Evolutionary conservation across 768 basidiomycete genomes (phyloP).

Genomic region (Mycena maculata): DNA sequence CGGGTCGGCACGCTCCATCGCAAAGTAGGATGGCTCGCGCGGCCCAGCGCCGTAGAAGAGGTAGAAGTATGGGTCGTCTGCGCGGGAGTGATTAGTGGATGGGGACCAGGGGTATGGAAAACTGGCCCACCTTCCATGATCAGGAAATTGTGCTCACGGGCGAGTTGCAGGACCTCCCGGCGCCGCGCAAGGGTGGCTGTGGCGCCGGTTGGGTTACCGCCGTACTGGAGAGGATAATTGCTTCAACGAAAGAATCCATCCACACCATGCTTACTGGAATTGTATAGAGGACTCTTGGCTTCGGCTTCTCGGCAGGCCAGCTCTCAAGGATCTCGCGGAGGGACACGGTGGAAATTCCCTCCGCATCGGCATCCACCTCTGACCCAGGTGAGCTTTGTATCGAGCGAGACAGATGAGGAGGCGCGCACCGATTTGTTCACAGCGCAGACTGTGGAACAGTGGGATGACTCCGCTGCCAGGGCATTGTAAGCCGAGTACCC

Average conservation of each 20-base stretch:
- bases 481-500: constrained; percentile 21
- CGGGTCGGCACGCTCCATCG: constrained; percentile 74
- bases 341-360: constrained; percentile 72
- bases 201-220: constrained; percentile 88
- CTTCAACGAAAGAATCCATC: not conserved
- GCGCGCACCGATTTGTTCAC: constrained; percentile 67
- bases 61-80: constrained; percentile 86
- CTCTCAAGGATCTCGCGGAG: constrained; percentile 74
- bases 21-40: constrained; percentile 84
- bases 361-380: constrained; percentile 84
- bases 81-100: constrained; percentile 9
- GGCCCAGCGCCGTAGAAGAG: constrained; percentile 74
- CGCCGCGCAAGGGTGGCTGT: constrained; percentile 79
- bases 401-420: constrained; percentile 9
- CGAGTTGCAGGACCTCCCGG: constrained; percentile 76
- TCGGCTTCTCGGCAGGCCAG: constrained; percentile 79
- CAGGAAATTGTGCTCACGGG: constrained; percentile 78
- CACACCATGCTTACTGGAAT: constrained; percentile 65
- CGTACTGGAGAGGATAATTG: constrained; percentile 60
- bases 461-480: constrained; percentile 71
- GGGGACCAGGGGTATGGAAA: not conserved
- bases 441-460: constrained; percentile 65
- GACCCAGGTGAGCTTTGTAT: not conserved
- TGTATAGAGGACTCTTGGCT: constrained; percentile 85
- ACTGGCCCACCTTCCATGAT: constrained; percentile 80